Base-by-base conservation (phyloP, 345 rosid species). In the Gossypium ekmanianum region DNA sequence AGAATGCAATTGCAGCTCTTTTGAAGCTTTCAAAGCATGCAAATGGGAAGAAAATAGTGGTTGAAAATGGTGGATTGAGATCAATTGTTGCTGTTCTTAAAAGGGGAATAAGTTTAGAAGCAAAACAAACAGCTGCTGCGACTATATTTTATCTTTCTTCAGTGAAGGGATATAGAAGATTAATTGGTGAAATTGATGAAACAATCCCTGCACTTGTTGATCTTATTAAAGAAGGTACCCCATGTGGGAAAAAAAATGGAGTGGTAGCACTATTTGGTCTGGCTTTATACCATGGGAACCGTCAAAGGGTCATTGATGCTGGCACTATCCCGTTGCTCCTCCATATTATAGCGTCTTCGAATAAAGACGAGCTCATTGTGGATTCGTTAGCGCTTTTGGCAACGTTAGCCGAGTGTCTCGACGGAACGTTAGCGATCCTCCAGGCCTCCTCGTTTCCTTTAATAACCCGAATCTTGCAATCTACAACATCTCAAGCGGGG, bases 301-400 rank as follows among this genome's bases (percentile, higher is more conserved):
- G 81, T 58, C 81, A 80, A 63, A 88, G 80, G 41, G 91, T 90
- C 9, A 74, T 94, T 2, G 83, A 80, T 2, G 81, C 91, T 4
- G 96, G 97, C 5, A 52, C 76, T 8, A 81, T 90, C 58, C 92
- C 89, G 9, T 18, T 83, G 48, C 85, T 94, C 16, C 72, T 83
- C 0, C 83, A 86, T 27, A 43, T 85, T 0, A 5, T 90, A 3
- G 68, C 78, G 51, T 85, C 85, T 16, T 83, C 85, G 0, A 81
- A 86, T 12, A 92, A 72, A 5, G 64, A 81, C 1, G 97, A 88
- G 24, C 88, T 92, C 0, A 52, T 82, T 66, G 68, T 83, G 11
- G 96, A 94, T 78, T 81, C 88, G 13, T 72, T 92, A 43, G 97
- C 96, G 7, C 88, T 90, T 65, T 77, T 94, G 3, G 90, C 91